phyloP scores from a whole-genome alignment of 2,329 filamentous ascomycete genomes.

The Coccinonectria pachysandricola region DNA sequence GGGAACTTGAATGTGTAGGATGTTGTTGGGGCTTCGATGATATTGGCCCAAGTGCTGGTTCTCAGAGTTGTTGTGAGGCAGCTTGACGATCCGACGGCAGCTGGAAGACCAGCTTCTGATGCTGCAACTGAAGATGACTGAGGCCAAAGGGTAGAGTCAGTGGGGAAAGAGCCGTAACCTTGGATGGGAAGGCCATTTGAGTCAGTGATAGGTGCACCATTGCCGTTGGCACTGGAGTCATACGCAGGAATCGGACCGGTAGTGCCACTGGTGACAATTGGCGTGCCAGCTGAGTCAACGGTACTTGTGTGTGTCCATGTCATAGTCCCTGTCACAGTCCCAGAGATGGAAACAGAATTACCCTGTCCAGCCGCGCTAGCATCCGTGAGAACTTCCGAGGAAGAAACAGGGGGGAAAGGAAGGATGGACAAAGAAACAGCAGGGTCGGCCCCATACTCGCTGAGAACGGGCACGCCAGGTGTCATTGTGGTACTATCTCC shows the following conservation, averaged over 20 bases:
- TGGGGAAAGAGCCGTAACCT: slow-evolving; percentile 16
- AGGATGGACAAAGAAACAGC: too few relatives aligned
- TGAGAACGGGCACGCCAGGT: slow-evolving; percentile 13
- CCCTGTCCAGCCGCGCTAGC: slow-evolving; percentile 9
- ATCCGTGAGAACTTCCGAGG: slow-evolving; percentile 11
- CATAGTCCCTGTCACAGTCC: slow-evolving; percentile 14
- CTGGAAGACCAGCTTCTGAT: slow-evolving; percentile 1
- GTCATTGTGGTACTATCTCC: slow-evolving; percentile 3
- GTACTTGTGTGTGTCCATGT: slow-evolving; percentile 16
- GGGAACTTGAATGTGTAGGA: slow-evolving; percentile 31
- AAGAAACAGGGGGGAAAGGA: slow-evolving; percentile 5
- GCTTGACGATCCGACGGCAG: background rate
- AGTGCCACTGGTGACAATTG: slow-evolving; percentile 11
- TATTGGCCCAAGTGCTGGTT: slow-evolving; percentile 30
- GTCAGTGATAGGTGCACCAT: slow-evolving; percentile 7
- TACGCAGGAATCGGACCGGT: slow-evolving; percentile 10
- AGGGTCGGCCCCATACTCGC: slow-evolving; percentile 18
- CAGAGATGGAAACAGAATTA: slow-evolving; percentile 6
- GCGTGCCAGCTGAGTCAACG: slow-evolving; percentile 12
- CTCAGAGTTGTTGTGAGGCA: slow-evolving; percentile 12
- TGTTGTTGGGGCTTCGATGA: slow-evolving; percentile 28
- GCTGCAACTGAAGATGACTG: slow-evolving; percentile 13
- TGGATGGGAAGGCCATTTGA: slow-evolving; percentile 9
- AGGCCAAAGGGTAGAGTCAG: slow-evolving; percentile 15
- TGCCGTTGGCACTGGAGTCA: slow-evolving; percentile 3